Percentiles rank a stretch among this genome's conserved stretches.
Conservation (phyloP, 176 grass and related monocot genomes). For the Musa troglodytarum region DNA sequence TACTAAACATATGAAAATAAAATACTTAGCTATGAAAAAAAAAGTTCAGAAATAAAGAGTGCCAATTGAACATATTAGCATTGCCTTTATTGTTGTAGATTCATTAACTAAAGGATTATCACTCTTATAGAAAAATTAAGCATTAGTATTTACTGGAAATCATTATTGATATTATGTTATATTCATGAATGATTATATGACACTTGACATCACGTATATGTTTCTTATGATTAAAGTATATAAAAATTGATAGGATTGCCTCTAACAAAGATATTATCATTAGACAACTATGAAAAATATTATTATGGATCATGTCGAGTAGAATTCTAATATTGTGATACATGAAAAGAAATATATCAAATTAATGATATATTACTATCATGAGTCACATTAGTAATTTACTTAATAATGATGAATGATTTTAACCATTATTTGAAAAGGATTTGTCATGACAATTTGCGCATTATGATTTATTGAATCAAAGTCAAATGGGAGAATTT, state of each 20-base stretch:
- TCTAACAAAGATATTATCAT: too few relatives aligned
- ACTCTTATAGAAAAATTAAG: not conserved
- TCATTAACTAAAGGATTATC: not conserved
- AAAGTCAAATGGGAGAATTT: too few relatives aligned
- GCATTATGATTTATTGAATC: not conserved
- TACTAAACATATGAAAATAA: not conserved
- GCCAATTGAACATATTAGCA: not conserved
- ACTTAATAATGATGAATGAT: not conserved
- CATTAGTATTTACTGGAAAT: not conserved
- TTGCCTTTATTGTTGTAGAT: not conserved
- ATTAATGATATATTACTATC: not conserved
- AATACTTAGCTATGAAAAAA: not conserved
- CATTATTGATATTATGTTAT: not conserved
- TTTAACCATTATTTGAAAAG: not conserved
- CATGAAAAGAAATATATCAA: not conserved
- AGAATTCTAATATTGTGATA: not conserved
- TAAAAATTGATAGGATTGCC: too few relatives aligned
- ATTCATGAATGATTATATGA: not conserved
- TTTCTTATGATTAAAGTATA: not conserved
- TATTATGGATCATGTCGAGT: not conserved
- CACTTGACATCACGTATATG: not conserved
- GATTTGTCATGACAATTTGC: not conserved
- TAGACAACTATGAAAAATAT: not conserved
- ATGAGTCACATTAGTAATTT: not conserved
- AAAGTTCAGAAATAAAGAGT: too few relatives aligned